Percentiles rank a stretch among this genome's conserved stretches.
Evolutionary conservation across 176 grass and related monocot genomes (phyloP).

Genomic region (Cenchrus purpureus): DNA sequence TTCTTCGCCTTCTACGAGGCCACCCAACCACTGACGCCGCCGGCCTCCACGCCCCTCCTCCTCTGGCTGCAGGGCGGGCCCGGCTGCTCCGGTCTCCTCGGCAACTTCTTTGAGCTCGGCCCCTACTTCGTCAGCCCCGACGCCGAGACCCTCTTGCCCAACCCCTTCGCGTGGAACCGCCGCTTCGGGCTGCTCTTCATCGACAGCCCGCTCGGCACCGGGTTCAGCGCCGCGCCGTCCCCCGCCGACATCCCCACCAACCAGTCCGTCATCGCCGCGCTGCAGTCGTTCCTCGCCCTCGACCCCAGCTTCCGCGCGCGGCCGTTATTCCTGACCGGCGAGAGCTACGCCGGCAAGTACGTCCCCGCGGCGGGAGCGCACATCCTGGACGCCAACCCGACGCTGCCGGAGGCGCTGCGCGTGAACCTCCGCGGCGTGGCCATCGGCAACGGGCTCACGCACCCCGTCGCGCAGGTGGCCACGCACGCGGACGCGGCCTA

Average conservation of each 20-base stretch:
- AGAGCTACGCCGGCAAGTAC: too few relatives aligned
- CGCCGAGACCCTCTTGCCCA: constrained; percentile 17
- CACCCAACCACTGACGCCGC: neutral
- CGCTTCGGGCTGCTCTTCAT: neutral
- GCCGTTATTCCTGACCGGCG: too few relatives aligned
- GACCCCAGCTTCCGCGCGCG: too few relatives aligned
- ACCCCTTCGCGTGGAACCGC: constrained; percentile 4
- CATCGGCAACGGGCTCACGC: too few relatives aligned
- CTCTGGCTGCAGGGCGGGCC: constrained; percentile 26
- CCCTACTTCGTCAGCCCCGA: constrained; percentile 47
- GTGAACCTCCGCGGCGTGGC: too few relatives aligned
- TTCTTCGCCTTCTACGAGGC: constrained; percentile 26
- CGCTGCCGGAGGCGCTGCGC: too few relatives aligned
- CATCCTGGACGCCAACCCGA: too few relatives aligned
- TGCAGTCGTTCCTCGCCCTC: too few relatives aligned
- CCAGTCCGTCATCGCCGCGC: neutral
- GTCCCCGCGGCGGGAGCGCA: too few relatives aligned
- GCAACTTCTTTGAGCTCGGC: constrained; percentile 58
- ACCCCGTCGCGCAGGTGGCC: too few relatives aligned
- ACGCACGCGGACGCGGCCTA: too few relatives aligned
- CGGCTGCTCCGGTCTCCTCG: constrained; percentile 7
- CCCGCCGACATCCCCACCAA: neutral
- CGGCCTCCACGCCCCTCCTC: constrained; percentile 42
- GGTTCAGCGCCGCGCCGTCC: neutral
- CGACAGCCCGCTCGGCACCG: too few relatives aligned